Conservation (phyloP, 495 filamentous ascomycete species). For the Hypoxylon crocopeplum region DNA sequence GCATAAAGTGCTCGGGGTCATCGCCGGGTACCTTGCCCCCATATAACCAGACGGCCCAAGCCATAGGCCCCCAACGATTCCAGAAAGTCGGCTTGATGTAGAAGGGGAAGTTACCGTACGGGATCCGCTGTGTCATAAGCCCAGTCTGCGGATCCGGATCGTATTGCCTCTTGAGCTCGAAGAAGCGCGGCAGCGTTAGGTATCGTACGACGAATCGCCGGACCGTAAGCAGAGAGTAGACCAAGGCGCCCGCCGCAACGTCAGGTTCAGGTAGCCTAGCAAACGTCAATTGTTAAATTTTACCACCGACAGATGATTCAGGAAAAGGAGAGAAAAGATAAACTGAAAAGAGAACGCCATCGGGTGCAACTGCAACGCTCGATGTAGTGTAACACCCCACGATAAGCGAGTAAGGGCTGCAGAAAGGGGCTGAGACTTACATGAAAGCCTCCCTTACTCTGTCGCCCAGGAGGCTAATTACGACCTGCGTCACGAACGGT, state of each 20-base stretch:
- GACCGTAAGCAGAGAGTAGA: conserved; percentile 46
- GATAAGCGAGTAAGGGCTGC: not conserved
- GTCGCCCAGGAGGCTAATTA: conserved; percentile 68
- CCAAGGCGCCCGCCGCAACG: conserved; percentile 18
- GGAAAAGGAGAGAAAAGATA: too few relatives aligned
- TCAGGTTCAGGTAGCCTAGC: conserved; percentile 42
- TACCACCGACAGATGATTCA: not conserved
- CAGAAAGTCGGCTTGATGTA: conserved; percentile 68
- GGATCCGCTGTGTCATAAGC: conserved; percentile 44
- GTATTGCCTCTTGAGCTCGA: conserved; percentile 49
- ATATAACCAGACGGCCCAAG: conserved; percentile 59
- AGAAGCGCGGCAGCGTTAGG: conserved; percentile 61
- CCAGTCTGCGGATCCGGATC: conserved; percentile 56
- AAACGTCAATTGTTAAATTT: not conserved
- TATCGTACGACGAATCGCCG: conserved; percentile 64
- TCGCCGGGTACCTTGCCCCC: conserved; percentile 68
- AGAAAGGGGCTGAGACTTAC: conserved; percentile 48
- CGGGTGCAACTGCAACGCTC: too few relatives aligned
- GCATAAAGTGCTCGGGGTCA: conserved; percentile 61
- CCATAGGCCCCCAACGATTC: conserved; percentile 65
- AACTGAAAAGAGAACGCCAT: too few relatives aligned
- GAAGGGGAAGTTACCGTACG: conserved; percentile 62
- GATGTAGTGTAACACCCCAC: not conserved
- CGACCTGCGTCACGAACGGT: conserved; percentile 55
- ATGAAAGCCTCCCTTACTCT: conserved; percentile 68